These are phyloP conservation scores for Paramecium tetraurelia DNA, from an alignment of 73 alveolate genomes.

Conservation along the genomic window DNA sequence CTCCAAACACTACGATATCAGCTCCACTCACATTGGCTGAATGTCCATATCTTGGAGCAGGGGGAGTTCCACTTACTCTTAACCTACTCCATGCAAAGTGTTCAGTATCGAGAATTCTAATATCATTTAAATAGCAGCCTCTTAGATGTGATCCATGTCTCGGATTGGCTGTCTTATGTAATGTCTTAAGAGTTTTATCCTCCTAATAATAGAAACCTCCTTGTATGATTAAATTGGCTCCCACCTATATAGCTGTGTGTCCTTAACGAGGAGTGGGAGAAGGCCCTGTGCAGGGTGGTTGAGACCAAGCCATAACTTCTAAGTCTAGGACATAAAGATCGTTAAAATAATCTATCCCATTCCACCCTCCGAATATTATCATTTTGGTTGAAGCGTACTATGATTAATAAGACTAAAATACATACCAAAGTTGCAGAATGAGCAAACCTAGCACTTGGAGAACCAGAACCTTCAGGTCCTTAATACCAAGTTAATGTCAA, in stretches of 20 bases:
- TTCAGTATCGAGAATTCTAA: constrained; percentile 95
- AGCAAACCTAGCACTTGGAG: constrained; percentile 96
- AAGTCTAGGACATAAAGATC: constrained; percentile 95
- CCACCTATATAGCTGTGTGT: constrained; percentile 94
- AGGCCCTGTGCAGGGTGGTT: constrained; percentile 93
- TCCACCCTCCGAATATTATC: constrained; percentile 99
- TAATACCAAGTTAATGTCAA: constrained; percentile 97
- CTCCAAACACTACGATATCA: constrained; percentile 96
- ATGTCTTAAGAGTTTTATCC: constrained; percentile 56
- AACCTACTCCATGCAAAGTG: constrained; percentile 94
- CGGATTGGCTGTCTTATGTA: constrained; percentile 73
- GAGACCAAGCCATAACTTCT: constrained; percentile 98
- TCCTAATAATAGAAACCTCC: constrained; percentile 90
- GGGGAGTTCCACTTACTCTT: constrained; percentile 98
- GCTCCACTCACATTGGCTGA: constrained; percentile 94
- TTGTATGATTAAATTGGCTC: constrained; percentile 82
- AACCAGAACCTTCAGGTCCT: constrained; percentile 99
- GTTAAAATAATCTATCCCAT: constrained; percentile 91
- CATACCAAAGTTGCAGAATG: constrained; percentile 90
- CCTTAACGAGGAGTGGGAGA: constrained; percentile 98
- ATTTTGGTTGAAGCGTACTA: constrained; percentile 89
- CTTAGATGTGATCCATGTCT: constrained; percentile 89
- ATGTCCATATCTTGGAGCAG: constrained; percentile 95
- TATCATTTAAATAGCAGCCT: constrained; percentile 94
- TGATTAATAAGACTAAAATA: neutral